Conservation (phyloP, 1,284 basidiomycete species). For the Apiotrichum porosum region DNA sequence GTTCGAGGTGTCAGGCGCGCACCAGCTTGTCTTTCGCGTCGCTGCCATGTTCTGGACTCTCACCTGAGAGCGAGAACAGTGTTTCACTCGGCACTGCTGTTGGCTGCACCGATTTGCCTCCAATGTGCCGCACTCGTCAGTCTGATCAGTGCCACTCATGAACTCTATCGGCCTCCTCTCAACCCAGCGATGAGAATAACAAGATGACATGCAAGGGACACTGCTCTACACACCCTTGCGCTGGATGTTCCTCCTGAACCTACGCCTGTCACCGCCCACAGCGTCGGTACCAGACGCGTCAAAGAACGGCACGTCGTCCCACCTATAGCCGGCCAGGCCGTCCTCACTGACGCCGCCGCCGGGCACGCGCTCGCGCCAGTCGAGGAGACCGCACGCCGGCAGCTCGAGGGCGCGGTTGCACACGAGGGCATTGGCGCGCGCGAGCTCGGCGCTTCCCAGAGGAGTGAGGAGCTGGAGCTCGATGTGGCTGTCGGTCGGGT, state of each 20-base stretch:
- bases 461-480: constrained; percentile 68
- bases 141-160: no score
- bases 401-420: constrained; percentile 79
- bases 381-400: constrained; percentile 80
- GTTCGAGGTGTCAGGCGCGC: no score
- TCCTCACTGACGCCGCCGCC: constrained; percentile 31
- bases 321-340: constrained; percentile 54
- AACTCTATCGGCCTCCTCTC: no score
- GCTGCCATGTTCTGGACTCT: no score
- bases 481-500: background rate
- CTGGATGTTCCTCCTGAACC: constrained; percentile 83
- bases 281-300: constrained; percentile 63
- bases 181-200: no score
- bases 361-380: constrained; percentile 53
- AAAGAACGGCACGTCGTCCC: constrained; percentile 69
- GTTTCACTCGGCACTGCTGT: no score
- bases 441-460: constrained; percentile 54
- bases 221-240: constrained; percentile 54
- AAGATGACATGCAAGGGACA: no score
- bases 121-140: no score
- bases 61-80: no score
- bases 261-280: constrained; percentile 60
- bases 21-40: no score
- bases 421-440: constrained; percentile 56
- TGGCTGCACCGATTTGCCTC: no score